phyloP scores from a whole-genome alignment of 2,329 filamentous ascomycete species.

The Nothophaeocryptopus gaeumannii region DNA sequence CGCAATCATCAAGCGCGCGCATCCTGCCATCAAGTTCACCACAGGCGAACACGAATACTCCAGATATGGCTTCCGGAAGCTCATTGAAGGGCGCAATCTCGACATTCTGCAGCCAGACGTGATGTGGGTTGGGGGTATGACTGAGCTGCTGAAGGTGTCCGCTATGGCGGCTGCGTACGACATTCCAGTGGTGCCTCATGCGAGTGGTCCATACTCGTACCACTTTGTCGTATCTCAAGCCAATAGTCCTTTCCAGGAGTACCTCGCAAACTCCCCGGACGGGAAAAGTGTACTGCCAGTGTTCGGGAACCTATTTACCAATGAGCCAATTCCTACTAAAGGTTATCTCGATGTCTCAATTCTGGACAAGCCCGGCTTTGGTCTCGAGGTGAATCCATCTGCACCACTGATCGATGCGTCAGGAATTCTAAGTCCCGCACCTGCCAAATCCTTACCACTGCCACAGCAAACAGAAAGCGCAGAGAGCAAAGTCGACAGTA shows the following conservation, averaged over 20 bases:
- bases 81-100: constrained; percentile 85
- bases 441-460: constrained; percentile 38
- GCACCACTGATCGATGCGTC: constrained; percentile 76
- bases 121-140: constrained; percentile 95
- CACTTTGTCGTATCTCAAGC: constrained; percentile 93
- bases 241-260: constrained; percentile 94
- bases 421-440: constrained; percentile 68
- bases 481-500: constrained; percentile 14
- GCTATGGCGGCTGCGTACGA: constrained; percentile 91
- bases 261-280: constrained; percentile 88
- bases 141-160: constrained; percentile 83
- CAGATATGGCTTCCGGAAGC: constrained; percentile 88
- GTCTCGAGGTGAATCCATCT: constrained; percentile 78
- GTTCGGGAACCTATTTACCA: constrained; percentile 84
- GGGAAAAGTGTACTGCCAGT: constrained; percentile 87
- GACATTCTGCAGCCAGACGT: constrained; percentile 95
- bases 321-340: constrained; percentile 83
- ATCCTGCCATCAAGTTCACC: constrained; percentile 88
- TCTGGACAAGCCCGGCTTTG: constrained; percentile 87
- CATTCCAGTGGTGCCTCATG: constrained; percentile 91
- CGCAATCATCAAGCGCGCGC: constrained; percentile 82
- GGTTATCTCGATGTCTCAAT: constrained; percentile 77
- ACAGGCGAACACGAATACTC: constrained; percentile 96
- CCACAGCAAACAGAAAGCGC: constrained; percentile 22
- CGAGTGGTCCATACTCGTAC: constrained; percentile 90